These are phyloP conservation scores for Rehmannia glutinosa DNA, from an alignment of 257 asterid genomes.

Conservation along the genomic window DNA sequence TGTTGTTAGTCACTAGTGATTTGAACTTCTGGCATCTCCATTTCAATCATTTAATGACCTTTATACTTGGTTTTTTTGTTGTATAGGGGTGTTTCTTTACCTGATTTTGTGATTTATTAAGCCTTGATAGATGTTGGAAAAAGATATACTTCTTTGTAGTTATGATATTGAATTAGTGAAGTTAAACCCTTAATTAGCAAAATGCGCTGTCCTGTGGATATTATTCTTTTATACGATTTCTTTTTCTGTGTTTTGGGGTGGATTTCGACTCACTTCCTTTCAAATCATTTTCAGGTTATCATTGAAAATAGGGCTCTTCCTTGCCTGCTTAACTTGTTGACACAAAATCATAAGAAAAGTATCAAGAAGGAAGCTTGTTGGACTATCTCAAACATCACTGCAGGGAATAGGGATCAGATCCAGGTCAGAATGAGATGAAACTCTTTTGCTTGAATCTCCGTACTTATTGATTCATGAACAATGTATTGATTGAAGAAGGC, in stretches of 20 bases:
- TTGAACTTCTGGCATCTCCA: background rate
- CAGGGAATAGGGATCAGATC: constrained; percentile 47
- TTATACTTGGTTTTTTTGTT: background rate
- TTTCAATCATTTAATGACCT: background rate
- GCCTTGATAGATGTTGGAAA: no score
- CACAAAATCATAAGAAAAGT: constrained; percentile 46
- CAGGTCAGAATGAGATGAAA: constrained; percentile 21
- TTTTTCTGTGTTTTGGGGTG: background rate
- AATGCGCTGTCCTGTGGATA: background rate
- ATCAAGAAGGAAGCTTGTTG: constrained; percentile 54
- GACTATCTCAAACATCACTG: constrained; percentile 55
- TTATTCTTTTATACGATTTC: background rate
- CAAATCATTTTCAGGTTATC: constrained; percentile 32
- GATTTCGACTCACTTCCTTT: background rate
- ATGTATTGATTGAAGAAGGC: background rate
- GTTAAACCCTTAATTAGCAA: background rate
- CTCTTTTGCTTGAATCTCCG: background rate
- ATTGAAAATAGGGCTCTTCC: constrained; percentile 45
- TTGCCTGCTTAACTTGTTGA: constrained; percentile 40
- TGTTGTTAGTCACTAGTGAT: background rate
- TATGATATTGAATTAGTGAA: background rate
- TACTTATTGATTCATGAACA: background rate
- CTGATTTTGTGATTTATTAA: background rate
- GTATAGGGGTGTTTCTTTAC: background rate
- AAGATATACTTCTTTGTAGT: no score